Percentiles rank a stretch among this genome's conserved stretches.
Evolutionary conservation across 2,329 filamentous ascomycete genomes (phyloP).

Genomic region (Torrubiella hemipterigena): DNA sequence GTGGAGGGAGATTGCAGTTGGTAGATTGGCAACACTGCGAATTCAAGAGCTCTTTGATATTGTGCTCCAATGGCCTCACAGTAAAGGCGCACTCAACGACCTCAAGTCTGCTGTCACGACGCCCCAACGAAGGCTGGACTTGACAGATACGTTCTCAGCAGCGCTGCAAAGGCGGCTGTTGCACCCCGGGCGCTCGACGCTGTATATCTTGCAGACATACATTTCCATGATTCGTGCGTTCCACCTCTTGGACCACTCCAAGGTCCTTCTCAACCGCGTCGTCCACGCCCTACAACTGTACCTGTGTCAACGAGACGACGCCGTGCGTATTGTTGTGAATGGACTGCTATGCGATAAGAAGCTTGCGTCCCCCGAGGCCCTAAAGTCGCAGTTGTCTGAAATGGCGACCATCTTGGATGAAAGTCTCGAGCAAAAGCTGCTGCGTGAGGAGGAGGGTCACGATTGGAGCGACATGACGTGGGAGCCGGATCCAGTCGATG

Average conservation of each 20-base stretch:
- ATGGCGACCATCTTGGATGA: conserved; percentile 55
- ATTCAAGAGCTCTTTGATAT: conserved; percentile 70
- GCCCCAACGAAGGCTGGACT: conserved; percentile 52
- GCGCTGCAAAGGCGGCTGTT: conserved; percentile 55
- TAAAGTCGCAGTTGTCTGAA: conserved; percentile 47
- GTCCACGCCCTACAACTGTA: conserved; percentile 65
- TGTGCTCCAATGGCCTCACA: conserved; percentile 62
- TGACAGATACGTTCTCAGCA: conserved; percentile 58
- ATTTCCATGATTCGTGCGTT: conserved; percentile 71
- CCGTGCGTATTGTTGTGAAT: conserved; percentile 64
- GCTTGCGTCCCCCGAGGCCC: conserved; percentile 33
- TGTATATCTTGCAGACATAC: conserved; percentile 65
- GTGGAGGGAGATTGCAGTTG: conserved; percentile 60
- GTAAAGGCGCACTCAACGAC: conserved; percentile 61
- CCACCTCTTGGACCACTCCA: conserved; percentile 62
- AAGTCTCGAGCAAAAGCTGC: conserved; percentile 40
- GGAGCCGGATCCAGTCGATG: conserved; percentile 87
- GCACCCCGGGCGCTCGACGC: conserved; percentile 64
- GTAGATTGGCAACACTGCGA: conserved; percentile 54
- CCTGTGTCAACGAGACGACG: conserved; percentile 64
- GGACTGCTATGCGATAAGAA: conserved; percentile 55
- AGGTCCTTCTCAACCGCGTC: conserved; percentile 64
- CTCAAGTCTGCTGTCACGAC: conserved; percentile 59
- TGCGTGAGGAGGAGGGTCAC: conserved; percentile 54
- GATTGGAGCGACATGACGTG: conserved; percentile 91